Percentiles rank a stretch among this genome's conserved stretches.
These are phyloP conservation scores for Paraconiothyrium brasiliense DNA, from an alignment of 2,329 filamentous ascomycete genomes.

Conservation along the genomic window DNA sequence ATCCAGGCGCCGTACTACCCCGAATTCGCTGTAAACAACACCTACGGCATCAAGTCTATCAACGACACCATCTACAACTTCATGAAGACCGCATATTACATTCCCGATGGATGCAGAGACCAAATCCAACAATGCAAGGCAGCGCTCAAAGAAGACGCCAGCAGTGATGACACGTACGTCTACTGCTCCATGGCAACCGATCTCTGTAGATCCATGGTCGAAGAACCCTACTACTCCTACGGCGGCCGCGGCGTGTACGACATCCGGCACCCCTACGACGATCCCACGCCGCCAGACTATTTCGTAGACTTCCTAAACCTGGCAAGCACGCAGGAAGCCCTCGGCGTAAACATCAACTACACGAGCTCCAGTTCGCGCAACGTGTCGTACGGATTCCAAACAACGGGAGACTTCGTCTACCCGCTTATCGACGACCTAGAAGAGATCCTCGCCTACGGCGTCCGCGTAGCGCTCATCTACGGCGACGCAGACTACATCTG, in stretches of 20 bases:
- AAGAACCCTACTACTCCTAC: conserved; percentile 53
- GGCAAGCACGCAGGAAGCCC: conserved; percentile 60
- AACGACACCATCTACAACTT: conserved; percentile 57
- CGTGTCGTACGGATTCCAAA: conserved; percentile 56
- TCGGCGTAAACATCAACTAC: conserved; percentile 65
- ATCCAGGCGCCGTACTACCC: conserved; percentile 59
- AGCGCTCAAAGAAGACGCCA: conserved; percentile 26
- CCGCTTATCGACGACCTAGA: conserved; percentile 57
- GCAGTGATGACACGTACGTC: conserved; percentile 38
- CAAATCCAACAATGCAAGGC: conserved; percentile 58
- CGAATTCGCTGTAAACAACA: conserved; percentile 64
- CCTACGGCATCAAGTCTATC: conserved; percentile 61
- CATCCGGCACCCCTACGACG: conserved; percentile 59
- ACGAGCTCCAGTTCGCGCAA: conserved; percentile 52
- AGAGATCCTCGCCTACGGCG: conserved; percentile 62
- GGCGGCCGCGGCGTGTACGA: conserved; percentile 64
- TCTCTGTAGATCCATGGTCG: conserved; percentile 57
- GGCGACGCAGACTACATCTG: conserved; percentile 68
- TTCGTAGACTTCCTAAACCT: conserved; percentile 63
- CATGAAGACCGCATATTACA: conserved; percentile 56
- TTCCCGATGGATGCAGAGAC: conserved; percentile 62
- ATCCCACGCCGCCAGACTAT: conserved; percentile 63
- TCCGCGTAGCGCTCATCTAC: conserved; percentile 66
- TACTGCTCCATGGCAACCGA: conserved; percentile 49
- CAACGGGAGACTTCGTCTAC: conserved; percentile 58